Base-by-base conservation (phyloP, 139 green algal genomes). In the Picochlorum sp. region DNA sequence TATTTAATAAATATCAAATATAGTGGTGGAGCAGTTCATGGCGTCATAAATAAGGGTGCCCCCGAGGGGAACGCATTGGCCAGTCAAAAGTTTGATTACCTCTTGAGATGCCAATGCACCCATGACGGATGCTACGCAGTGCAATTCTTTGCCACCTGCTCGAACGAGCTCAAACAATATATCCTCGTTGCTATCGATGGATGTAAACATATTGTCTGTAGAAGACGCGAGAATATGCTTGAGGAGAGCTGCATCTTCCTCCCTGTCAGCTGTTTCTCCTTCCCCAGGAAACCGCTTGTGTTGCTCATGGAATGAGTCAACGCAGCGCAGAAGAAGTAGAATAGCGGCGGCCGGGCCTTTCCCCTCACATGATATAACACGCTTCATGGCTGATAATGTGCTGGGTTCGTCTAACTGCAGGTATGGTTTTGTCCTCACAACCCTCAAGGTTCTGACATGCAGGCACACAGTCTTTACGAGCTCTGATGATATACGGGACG, bases 81-180 rank as follows among this genome's bases (percentile, higher is more conserved):
- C 61, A 0, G 92, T 97, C 13, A 98, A 63, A 4, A 98, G 76
- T 79, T 98, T 98, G 73, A 98, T 98, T 24, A 80, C 89, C 69
- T 98, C 92, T 72, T 98, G 91, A 4, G 77, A 76, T 0, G 84
- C 92, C 32, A 98, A 87, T n/a, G 91, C 93, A 3, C 91, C 92
- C 67, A 97, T 81, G 34, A 98, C 66, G 3, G 90, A 78, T 11
- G 80, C 90, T 26, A 96, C 71, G 15, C 75, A 72, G 68, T 98
- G 92, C 49, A 96, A 80, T 81, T 97, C 92, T 2, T 62, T 63
- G 3, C 74, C 87, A 14, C 84, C 89, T 56, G 82, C 86, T 45
- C 90, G 69, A 56, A 68, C 78, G 67, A 95, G 72, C 78, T 97
- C 90, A 10, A 58, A 65, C 34, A 88, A 72, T 15, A 82, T 71